These are phyloP conservation scores for Fusarium ramigenum DNA, from an alignment of 2,329 filamentous ascomycete genomes.

Conservation along the genomic window DNA sequence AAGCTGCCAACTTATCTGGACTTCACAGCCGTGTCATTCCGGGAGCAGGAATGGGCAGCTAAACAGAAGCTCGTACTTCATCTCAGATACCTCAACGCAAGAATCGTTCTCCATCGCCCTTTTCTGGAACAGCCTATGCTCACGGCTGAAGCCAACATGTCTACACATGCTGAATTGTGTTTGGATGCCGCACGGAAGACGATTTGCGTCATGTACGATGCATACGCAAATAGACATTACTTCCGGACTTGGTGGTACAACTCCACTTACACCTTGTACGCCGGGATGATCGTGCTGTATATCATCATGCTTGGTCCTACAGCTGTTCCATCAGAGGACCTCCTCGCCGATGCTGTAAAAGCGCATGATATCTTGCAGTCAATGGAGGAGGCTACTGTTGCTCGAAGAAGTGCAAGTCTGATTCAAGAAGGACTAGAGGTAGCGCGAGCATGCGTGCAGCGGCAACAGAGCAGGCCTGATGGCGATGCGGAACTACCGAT, in stretches of 20 bases:
- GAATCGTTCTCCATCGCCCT: neutral
- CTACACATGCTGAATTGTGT: neutral
- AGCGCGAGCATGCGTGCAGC: neutral
- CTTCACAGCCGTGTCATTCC: neutral
- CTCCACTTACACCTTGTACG: slow-evolving; percentile 1
- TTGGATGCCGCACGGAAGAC: neutral
- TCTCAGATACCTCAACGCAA: neutral
- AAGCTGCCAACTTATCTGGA: neutral
- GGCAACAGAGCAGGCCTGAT: neutral
- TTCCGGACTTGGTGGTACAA: slow-evolving; percentile 15
- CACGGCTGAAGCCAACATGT: neutral
- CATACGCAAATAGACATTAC: neutral
- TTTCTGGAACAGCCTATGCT: neutral
- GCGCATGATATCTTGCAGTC: neutral
- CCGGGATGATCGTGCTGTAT: slow-evolving; percentile 10
- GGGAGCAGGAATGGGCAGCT: neutral
- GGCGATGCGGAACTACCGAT: neutral
- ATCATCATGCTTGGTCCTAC: slow-evolving; percentile 5
- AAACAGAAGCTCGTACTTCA: neutral
- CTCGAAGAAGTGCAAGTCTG: neutral
- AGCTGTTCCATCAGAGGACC: neutral
- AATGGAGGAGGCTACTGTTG: neutral
- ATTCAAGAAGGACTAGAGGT: slow-evolving; percentile 1
- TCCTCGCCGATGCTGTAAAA: neutral
- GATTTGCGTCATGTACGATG: neutral